Evolutionary conservation across 257 asterid species (phyloP).

Genomic region (Paulownia fortunei): DNA sequence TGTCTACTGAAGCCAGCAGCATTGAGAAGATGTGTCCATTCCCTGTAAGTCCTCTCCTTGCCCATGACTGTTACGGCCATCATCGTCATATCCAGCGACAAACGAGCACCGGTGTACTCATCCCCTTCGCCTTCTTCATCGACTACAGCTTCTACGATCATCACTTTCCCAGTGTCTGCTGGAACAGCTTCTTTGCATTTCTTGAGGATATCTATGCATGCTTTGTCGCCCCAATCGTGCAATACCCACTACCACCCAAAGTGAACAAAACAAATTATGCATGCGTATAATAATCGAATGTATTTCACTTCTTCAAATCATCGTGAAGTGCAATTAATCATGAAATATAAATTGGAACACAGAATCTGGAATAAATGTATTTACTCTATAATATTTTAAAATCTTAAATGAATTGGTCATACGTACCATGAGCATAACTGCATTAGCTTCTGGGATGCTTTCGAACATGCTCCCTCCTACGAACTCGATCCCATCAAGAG

Average conservation of each 20-base stretch:
- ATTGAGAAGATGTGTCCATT: conserved; percentile 48
- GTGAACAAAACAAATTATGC: no score
- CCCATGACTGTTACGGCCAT: conserved; percentile 53
- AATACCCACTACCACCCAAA: conserved; percentile 48
- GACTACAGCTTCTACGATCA: conserved; percentile 50
- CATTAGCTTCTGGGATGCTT: conserved; percentile 58
- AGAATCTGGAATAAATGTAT: no score
- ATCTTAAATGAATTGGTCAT: background rate
- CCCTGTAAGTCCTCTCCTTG: conserved; percentile 52
- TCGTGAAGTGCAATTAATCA: no score
- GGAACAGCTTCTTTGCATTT: conserved; percentile 60
- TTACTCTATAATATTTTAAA: no score
- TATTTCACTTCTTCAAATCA: no score
- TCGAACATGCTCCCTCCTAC: conserved; percentile 66
- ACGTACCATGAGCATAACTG: conserved; percentile 56
- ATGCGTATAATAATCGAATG: no score
- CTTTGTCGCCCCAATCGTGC: conserved; percentile 72
- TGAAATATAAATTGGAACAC: no score
- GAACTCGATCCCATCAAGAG: conserved; percentile 37
- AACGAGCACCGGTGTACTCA: conserved; percentile 36
- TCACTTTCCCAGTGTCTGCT: conserved; percentile 45
- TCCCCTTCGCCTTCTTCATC: conserved; percentile 38
- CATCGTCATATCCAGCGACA: conserved; percentile 59
- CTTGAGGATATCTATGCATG: conserved; percentile 50
- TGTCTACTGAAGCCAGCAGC: conserved; percentile 50